These are phyloP conservation scores for Prunus mongolica DNA, from an alignment of 306 rosid genomes.

Conservation along the genomic window DNA sequence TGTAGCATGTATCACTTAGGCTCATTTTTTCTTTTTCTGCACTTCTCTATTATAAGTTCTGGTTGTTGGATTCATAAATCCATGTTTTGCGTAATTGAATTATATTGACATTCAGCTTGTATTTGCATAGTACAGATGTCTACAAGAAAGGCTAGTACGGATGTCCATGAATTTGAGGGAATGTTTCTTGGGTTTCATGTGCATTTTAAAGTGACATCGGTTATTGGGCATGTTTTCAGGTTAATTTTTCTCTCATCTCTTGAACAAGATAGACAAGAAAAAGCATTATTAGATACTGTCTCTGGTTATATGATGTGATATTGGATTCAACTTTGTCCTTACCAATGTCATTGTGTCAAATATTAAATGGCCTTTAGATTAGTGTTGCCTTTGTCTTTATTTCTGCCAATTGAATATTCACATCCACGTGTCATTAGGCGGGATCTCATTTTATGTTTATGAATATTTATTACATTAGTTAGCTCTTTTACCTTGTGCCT, in stretches of 20 bases:
- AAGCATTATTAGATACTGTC: background rate
- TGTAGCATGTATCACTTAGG: background rate
- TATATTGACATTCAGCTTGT: constrained; percentile 10
- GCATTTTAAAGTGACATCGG: constrained; percentile 80
- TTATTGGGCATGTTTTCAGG: constrained; percentile 98
- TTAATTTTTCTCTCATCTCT: constrained; percentile 29
- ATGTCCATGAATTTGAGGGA: constrained; percentile 81
- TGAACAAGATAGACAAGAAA: background rate
- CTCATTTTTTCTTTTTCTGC: background rate
- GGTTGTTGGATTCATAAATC: background rate
- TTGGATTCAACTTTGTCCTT: constrained; percentile 4
- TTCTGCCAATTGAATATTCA: background rate
- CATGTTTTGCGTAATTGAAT: background rate
- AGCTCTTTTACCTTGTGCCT: background rate
- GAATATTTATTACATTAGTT: too few species aligned
- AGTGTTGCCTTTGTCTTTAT: background rate
- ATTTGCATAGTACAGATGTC: constrained; percentile 52
- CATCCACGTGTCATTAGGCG: background rate
- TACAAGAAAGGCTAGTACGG: constrained; percentile 88
- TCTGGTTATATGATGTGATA: background rate
- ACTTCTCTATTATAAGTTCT: background rate
- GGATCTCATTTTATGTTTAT: background rate
- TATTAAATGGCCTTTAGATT: background rate
- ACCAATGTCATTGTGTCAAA: background rate
- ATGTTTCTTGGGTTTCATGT: constrained; percentile 52